phyloP scores from a whole-genome alignment of 805 yeast species.

The Nakazawaea holstii region DNA sequence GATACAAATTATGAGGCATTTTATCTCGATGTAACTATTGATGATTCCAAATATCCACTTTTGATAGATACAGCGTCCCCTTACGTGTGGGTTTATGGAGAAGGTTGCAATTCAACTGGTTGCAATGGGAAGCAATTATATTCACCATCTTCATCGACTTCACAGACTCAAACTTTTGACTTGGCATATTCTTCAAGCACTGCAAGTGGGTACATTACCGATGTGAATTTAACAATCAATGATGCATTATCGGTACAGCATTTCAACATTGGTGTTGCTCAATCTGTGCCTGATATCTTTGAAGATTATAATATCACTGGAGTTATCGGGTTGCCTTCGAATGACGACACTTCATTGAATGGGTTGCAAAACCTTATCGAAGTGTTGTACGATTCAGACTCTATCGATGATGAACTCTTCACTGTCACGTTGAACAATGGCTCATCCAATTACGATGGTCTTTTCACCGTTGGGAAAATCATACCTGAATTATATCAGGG shows the following conservation, averaged over 20 bases:
- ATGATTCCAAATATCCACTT: slow-evolving; percentile 39
- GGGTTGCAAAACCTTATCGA: slow-evolving; percentile 34
- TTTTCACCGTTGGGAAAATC: slow-evolving; percentile 38
- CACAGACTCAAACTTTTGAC: slow-evolving; percentile 29
- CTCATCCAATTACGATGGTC: slow-evolving; percentile 30
- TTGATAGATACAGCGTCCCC: slow-evolving; percentile 65
- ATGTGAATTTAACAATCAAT: slow-evolving; percentile 30
- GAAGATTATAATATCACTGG: slow-evolving; percentile 51
- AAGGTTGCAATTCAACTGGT: slow-evolving; percentile 35
- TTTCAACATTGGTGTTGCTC: slow-evolving; percentile 50
- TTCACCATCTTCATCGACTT: slow-evolving; percentile 20
- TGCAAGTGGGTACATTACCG: slow-evolving; percentile 44
- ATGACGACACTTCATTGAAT: slow-evolving; percentile 26
- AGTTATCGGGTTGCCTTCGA: slow-evolving; percentile 53
- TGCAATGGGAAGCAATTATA: slow-evolving; percentile 32
- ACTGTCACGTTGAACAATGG: slow-evolving; percentile 37
- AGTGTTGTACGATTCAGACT: slow-evolving; percentile 27
- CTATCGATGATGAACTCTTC: slow-evolving; percentile 34
- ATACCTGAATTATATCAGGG: slow-evolving; percentile 32
- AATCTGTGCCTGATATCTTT: slow-evolving; percentile 47
- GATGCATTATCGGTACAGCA: slow-evolving; percentile 31
- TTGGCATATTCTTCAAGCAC: slow-evolving; percentile 49
- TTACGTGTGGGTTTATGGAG: slow-evolving; percentile 57
- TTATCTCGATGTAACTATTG: slow-evolving; percentile 33
- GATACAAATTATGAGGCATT: slow-evolving; percentile 27